Evolutionary conservation across 1,284 basidiomycete species (phyloP).

Genomic region (Tremellales sp.): DNA sequence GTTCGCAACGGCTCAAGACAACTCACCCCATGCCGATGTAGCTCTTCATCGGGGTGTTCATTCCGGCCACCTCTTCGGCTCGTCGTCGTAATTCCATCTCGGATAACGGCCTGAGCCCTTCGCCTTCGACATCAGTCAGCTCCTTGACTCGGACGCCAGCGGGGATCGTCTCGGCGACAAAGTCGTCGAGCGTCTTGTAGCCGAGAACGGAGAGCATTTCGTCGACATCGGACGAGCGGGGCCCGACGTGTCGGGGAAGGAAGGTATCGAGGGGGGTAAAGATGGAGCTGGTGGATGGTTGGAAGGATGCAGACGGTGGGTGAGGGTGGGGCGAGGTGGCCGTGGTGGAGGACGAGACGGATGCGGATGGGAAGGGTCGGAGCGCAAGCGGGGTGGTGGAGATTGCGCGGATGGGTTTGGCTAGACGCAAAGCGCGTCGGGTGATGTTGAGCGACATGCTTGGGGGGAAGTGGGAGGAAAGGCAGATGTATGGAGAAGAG

Average conservation of each 20-base stretch:
- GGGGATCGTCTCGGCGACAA: conserved; percentile 76
- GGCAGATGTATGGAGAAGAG: not conserved
- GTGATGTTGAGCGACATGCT: conserved; percentile 3
- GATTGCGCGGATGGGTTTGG: conserved; percentile 16
- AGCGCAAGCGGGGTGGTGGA: conserved; percentile 15
- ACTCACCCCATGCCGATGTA: conserved; percentile 89
- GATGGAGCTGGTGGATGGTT: conserved; percentile 40
- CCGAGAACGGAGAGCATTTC: conserved; percentile 77
- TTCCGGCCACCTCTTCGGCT: conserved; percentile 68
- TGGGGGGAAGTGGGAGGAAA: not conserved
- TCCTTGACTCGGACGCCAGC: conserved; percentile 67
- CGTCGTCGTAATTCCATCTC: conserved; percentile 79
- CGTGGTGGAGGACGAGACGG: conserved; percentile 34
- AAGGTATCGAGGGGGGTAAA: conserved; percentile 85
- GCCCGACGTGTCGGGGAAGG: conserved; percentile 81
- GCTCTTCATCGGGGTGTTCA: conserved; percentile 81
- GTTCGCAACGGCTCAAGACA: not conserved
- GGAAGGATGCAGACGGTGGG: conserved; percentile 34
- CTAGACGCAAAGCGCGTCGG: conserved; percentile 11
- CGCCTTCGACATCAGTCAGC: conserved; percentile 60
- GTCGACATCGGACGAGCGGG: conserved; percentile 67
- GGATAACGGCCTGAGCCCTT: conserved; percentile 65
- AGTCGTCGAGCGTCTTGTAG: conserved; percentile 79
- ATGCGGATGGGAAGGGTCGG: conserved; percentile 18
- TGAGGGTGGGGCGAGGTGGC: conserved; percentile 44